Conservation (phyloP, 495 filamentous ascomycete species). For the Hyaloscypha finlandica region DNA sequence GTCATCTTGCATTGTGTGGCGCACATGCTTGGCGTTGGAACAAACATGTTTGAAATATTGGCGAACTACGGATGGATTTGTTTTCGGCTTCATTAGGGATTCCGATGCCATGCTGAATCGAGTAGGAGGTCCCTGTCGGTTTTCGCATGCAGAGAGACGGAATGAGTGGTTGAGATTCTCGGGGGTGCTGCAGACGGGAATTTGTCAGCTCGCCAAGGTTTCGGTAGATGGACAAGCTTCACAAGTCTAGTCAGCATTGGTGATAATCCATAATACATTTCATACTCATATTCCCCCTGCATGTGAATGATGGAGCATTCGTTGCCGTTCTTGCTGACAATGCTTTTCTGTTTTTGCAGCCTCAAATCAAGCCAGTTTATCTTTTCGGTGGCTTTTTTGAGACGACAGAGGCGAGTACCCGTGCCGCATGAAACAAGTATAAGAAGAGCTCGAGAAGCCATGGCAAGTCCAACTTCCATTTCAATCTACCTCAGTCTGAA, state of each 20-base stretch:
- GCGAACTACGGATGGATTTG: not conserved
- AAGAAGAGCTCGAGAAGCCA: too few species aligned
- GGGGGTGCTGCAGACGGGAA: not conserved
- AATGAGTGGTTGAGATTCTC: not conserved
- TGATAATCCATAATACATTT: not conserved
- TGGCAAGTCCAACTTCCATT: too few species aligned
- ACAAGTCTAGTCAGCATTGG: not conserved
- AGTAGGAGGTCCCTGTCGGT: not conserved
- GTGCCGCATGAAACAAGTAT: too few species aligned
- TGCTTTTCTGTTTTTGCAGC: too few species aligned
- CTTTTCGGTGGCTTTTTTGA: too few species aligned
- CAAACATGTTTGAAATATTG: not conserved
- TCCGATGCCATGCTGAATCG: not conserved
- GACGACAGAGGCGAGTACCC: too few species aligned
- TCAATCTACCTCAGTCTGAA: too few species aligned
- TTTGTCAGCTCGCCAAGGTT: not conserved
- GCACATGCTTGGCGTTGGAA: not conserved
- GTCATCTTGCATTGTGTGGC: slow-evolving; percentile 2
- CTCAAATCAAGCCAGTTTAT: too few species aligned
- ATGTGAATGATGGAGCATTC: too few species aligned
- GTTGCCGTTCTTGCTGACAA: too few species aligned
- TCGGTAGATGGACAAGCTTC: not conserved
- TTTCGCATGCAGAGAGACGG: not conserved
- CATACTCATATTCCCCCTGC: not conserved
- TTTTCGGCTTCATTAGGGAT: not conserved